Conservation (phyloP, 140 eudicot species). For the Oenanthe javanica region DNA sequence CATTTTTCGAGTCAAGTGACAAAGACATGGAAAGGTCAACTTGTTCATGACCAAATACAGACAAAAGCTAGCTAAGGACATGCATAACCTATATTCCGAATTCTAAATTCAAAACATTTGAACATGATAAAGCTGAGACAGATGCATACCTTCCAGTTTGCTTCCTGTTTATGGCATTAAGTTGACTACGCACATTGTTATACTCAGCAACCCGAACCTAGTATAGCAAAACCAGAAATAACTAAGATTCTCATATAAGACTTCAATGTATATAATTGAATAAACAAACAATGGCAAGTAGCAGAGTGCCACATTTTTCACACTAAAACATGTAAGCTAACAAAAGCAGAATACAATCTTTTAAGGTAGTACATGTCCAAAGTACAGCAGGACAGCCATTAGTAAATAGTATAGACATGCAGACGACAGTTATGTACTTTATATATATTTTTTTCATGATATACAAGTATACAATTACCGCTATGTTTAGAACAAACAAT, state of each 20-base stretch:
- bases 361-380: not conserved
- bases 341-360: not conserved
- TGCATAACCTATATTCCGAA: not conserved
- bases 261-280: slow-evolving; percentile 11
- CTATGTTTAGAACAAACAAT: not conserved
- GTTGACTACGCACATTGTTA: slow-evolving; percentile 97
- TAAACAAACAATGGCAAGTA: not conserved
- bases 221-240: slow-evolving; percentile 21
- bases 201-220: slow-evolving; percentile 98
- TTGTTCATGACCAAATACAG: not conserved
- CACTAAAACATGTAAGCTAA: not conserved
- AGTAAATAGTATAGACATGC: not conserved
- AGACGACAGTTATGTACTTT: not conserved
- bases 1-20: not conserved
- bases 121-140: not conserved
- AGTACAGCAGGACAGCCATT: not conserved
- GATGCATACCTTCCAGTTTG: slow-evolving; percentile 82
- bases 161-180: slow-evolving; percentile 87
- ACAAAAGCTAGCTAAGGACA: not conserved
- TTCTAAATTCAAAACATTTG: slow-evolving; percentile 1
- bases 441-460: not conserved
- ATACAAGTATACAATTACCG: not conserved
- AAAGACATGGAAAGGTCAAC: not conserved
- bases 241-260: not conserved
- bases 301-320: not conserved